phyloP scores from a whole-genome alignment of 805 yeast species.

The Torulaspora delbrueckii region DNA sequence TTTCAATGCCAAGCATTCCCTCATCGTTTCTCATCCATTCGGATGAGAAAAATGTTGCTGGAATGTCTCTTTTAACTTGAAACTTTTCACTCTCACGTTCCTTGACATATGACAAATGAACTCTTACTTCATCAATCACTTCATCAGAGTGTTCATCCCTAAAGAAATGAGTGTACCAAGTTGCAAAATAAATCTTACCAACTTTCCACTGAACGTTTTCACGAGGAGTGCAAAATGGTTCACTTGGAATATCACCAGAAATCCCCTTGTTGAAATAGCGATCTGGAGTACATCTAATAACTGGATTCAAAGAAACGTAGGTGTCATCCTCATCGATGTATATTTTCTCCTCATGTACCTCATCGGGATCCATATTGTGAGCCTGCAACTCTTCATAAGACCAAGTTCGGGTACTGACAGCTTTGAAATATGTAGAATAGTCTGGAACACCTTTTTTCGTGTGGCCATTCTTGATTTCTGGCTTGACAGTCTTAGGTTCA shows the following conservation, averaged over 20 bases:
- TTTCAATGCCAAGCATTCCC: constrained; percentile 61
- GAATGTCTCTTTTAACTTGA: constrained; percentile 43
- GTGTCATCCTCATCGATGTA: constrained; percentile 66
- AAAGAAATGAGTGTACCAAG: constrained; percentile 76
- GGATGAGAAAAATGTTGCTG: constrained; percentile 53
- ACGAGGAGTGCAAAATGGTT: constrained; percentile 81
- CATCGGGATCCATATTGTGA: constrained; percentile 64
- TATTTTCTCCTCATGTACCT: constrained; percentile 50
- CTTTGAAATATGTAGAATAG: constrained; percentile 71
- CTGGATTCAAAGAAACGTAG: constrained; percentile 66
- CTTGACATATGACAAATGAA: constrained; percentile 63
- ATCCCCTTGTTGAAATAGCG: constrained; percentile 59
- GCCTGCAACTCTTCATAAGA: constrained; percentile 63
- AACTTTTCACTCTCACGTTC: constrained; percentile 56
- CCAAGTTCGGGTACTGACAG: constrained; percentile 54
- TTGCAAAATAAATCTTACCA: constrained; percentile 64
- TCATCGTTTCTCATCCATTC: constrained; percentile 64
- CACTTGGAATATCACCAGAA: constrained; percentile 51
- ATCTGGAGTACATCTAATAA: constrained; percentile 82
- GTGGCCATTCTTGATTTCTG: constrained; percentile 67
- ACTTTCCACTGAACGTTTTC: constrained; percentile 53
- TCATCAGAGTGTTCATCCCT: constrained; percentile 33
- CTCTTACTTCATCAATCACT: constrained; percentile 53
- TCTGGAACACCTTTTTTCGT: constrained; percentile 65
- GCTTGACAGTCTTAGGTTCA: constrained; percentile 70